Evolutionary conservation across 768 basidiomycete genomes (phyloP), one percentile per base, ranked within the genome.

Genomic region (Boletellus emodensis): DNA sequence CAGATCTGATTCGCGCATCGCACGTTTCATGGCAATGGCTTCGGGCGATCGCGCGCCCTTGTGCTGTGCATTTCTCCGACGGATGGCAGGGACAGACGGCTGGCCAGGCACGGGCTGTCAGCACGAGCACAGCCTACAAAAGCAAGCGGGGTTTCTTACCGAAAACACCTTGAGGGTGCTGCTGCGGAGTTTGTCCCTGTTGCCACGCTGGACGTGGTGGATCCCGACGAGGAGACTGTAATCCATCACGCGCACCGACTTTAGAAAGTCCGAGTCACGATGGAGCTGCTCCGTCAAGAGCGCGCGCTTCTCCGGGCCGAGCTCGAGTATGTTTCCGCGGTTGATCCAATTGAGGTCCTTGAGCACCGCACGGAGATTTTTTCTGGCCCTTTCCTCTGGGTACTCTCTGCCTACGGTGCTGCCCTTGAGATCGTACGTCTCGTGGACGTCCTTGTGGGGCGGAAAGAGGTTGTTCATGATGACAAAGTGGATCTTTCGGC

Each of bases 381-480:
- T 74, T 60, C 67, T 64, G 15, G 77, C 80, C 63, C 85, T 88
- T 33, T 90, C 90, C 64, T 95, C 94, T 1, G 93, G 78, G 55
- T 92, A 94, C 67, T 84, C 76, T 22, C 95, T 75, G 0, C 94
- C 95, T 2, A 95, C 83, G 0, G 94, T 94, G 41, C 88, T 91
- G 2, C 94, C 95, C 66, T 99, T 98, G 57, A 98, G 77, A 68
- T 99, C 95, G 63, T 89, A 98, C 28, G 94, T 95, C 74, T 97
- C 96, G 70, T 99, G 96, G 38, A 98, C 79, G 66, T 99, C 96
- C 57, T 92, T 84, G 71, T 98, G 95, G 0, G 96, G 87, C 0
- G 96, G 95, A 72, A 99, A 97, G 26, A 99, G 79, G 67, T 99
- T 99, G 75, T 98, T 99, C 94, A 98, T 97, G 71, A 99, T 96